A percentile compares a stretch with the other conserved stretches of the same genome.
These are phyloP conservation scores for Aspergillus melleus DNA, from an alignment of 2,329 filamentous ascomycete genomes.

Conservation along the genomic window DNA sequence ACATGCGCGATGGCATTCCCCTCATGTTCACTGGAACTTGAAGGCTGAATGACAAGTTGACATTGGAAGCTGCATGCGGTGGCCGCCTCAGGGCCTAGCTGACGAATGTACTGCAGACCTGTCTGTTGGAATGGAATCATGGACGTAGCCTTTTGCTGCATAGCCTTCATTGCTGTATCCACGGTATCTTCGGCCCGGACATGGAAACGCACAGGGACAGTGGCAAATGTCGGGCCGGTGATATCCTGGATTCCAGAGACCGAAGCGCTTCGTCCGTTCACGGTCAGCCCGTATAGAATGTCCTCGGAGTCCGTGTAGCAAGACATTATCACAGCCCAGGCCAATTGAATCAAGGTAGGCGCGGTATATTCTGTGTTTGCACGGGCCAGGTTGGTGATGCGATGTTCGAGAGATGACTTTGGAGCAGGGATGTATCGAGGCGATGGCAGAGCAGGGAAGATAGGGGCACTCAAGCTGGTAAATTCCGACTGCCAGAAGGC, in stretches of 20 bases:
- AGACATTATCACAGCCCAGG: constrained; percentile 6
- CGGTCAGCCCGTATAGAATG: constrained; percentile 2
- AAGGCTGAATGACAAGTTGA: no score
- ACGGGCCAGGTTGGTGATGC: background rate
- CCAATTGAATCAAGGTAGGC: constrained; percentile 1
- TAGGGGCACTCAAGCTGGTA: no score
- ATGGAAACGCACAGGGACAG: constrained; percentile 1
- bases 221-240: constrained; percentile 12
- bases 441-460: no score
- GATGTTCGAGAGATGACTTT: background rate
- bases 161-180: background rate
- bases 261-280: constrained; percentile 9
- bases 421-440: background rate
- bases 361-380: background rate
- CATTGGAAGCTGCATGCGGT: constrained; percentile 41
- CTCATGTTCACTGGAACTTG: background rate
- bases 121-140: constrained; percentile 63
- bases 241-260: constrained; percentile 5
- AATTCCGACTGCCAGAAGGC: no score
- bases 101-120: constrained; percentile 48
- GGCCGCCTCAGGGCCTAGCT: constrained; percentile 45
- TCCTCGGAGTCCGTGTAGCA: constrained; percentile 2
- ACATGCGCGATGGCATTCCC: background rate
- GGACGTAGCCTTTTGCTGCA: constrained; percentile 41
- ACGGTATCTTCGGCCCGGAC: background rate